These are phyloP conservation scores for Kokia cookei DNA, from an alignment of 441 rosid genomes.

Conservation along the genomic window DNA sequence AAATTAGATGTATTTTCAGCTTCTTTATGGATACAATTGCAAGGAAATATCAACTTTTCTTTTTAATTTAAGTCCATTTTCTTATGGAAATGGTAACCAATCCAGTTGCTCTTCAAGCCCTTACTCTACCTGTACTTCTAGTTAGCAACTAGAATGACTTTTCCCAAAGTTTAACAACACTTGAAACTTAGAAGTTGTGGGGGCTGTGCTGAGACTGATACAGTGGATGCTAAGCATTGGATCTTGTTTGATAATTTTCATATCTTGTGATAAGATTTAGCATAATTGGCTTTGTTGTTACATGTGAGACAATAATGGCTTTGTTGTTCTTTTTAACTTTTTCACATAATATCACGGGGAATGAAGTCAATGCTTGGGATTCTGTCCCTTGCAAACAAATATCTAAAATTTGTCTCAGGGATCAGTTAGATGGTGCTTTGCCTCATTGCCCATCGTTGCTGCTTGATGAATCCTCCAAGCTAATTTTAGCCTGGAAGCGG, in stretches of 20 bases:
- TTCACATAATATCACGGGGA: conserved; percentile 70
- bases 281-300: not conserved
- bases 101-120: not conserved
- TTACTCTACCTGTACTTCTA: not conserved
- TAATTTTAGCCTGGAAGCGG: conserved; percentile 65
- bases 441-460: conserved; percentile 72
- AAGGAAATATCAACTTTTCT: not conserved
- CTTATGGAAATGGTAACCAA: not conserved
- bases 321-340: not conserved
- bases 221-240: not conserved
- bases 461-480: conserved; percentile 75
- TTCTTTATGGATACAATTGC: not conserved
- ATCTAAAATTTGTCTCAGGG: conserved; percentile 65
- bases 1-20: conserved; percentile 1
- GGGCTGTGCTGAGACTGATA: not conserved
- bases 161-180: not conserved
- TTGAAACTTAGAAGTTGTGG: not conserved
- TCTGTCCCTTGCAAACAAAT: conserved; percentile 39
- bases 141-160: not conserved
- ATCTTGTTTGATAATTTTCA: not conserved
- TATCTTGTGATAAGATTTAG: not conserved
- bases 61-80: not conserved
- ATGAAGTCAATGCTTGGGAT: conserved; percentile 51
- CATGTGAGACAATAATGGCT: not conserved
- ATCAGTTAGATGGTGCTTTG: conserved; percentile 86